These are phyloP conservation scores for Trichoderma brevicompactum DNA, from an alignment of 2,329 filamentous ascomycete genomes.

Conservation along the genomic window DNA sequence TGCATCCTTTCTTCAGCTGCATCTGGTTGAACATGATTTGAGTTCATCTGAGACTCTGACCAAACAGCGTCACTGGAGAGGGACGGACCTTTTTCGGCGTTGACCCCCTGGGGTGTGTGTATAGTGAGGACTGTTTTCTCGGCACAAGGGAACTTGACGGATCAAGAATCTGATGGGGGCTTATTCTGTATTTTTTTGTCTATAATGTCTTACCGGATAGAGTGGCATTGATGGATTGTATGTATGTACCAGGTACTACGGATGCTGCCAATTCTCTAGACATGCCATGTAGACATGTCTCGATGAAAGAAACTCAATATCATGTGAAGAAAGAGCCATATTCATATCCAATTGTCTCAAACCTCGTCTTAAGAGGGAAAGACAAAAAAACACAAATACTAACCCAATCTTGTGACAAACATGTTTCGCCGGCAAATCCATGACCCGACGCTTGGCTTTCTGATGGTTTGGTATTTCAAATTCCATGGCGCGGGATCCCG, in stretches of 20 bases:
- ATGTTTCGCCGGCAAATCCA: constrained; percentile 1
- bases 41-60: not conserved
- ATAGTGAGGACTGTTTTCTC: too few relatives aligned
- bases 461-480: constrained; percentile 1
- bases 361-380: not conserved
- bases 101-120: not conserved
- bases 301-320: too few relatives aligned
- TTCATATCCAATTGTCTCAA: not conserved
- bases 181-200: too few relatives aligned
- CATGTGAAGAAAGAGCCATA: not conserved
- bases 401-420: not conserved
- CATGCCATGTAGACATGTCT: not conserved
- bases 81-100: constrained; percentile 7
- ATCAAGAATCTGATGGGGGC: too few relatives aligned
- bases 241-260: too few relatives aligned
- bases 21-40: not conserved
- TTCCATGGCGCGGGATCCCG: not conserved
- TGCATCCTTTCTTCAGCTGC: too few relatives aligned
- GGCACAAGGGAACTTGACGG: too few relatives aligned
- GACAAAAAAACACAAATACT: not conserved
- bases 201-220: too few relatives aligned
- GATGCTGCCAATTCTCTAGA: too few relatives aligned
- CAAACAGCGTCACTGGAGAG: too few relatives aligned
- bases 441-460: not conserved
- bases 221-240: too few relatives aligned